Conservation (phyloP, 345 rosid species). For the Corymbia maculata region DNA sequence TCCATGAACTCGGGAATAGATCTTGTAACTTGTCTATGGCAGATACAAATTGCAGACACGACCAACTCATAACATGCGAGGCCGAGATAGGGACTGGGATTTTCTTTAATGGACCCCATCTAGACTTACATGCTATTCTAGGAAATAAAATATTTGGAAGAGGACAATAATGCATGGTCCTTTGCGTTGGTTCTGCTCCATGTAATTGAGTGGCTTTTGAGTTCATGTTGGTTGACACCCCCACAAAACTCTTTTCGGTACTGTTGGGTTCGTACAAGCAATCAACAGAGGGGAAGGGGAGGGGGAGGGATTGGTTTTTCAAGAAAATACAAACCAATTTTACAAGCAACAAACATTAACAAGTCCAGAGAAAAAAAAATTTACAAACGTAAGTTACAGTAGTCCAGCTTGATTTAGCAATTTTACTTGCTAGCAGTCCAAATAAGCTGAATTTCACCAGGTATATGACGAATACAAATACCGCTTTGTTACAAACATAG, state of each 20-base stretch:
- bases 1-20: neutral
- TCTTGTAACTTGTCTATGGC: neutral
- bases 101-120: neutral
- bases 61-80: neutral
- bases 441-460: neutral
- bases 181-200: neutral
- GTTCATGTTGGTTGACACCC: neutral
- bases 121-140: neutral
- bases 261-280: neutral
- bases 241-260: neutral
- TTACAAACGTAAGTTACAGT: neutral
- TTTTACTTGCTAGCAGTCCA: neutral
- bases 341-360: neutral
- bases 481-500: neutral
- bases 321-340: neutral
- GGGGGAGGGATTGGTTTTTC: neutral
- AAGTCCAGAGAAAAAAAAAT: neutral
- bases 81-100: neutral
- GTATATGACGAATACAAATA: no score
- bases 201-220: neutral
- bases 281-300: neutral
- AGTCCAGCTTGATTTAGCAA: neutral
- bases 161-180: neutral
- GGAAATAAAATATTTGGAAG: neutral
- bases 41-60: neutral